Conservation (phyloP, 1,139 yeast species). For the Wickerhamomyces sp. region DNA sequence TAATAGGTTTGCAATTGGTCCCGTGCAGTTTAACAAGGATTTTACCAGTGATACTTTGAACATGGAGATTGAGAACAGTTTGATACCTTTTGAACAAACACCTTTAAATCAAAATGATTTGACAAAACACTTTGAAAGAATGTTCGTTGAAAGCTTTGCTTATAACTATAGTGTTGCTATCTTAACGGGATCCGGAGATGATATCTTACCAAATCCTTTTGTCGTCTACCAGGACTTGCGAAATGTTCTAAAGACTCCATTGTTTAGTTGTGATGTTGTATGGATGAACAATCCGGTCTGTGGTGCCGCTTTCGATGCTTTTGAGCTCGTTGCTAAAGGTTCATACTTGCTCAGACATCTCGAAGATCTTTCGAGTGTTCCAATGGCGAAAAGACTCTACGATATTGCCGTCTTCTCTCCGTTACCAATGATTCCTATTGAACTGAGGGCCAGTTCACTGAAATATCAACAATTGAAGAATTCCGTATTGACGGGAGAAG, state of each 20-base stretch:
- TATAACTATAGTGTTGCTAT: conserved; percentile 32
- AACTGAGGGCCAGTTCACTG: conserved; percentile 5
- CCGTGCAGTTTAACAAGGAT: not conserved
- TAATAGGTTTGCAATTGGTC: not conserved
- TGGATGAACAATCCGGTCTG: conserved; percentile 36
- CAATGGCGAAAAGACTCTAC: conserved; percentile 11
- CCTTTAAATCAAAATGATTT: not conserved
- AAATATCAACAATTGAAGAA: conserved; percentile 14
- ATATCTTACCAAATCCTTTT: conserved; percentile 33
- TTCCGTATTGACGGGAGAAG: conserved; percentile 16
- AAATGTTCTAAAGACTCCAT: conserved; percentile 27
- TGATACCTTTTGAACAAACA: conserved; percentile 6
- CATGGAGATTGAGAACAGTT: conserved; percentile 20
- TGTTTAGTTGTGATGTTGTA: conserved; percentile 26
- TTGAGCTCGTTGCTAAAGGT: conserved; percentile 36
- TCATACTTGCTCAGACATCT: conserved; percentile 32
- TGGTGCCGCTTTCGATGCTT: conserved; percentile 32
- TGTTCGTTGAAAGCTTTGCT: conserved; percentile 34
- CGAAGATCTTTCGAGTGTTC: conserved; percentile 9
- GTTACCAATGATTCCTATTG: conserved; percentile 14
- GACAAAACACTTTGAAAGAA: conserved; percentile 23
- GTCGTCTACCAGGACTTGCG: conserved; percentile 29
- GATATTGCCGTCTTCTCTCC: conserved; percentile 16
- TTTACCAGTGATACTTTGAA: conserved; percentile 11
- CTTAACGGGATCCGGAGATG: conserved; percentile 25